phyloP scores from a whole-genome alignment of 345 rosid genomes.

The Syzygium grande region DNA sequence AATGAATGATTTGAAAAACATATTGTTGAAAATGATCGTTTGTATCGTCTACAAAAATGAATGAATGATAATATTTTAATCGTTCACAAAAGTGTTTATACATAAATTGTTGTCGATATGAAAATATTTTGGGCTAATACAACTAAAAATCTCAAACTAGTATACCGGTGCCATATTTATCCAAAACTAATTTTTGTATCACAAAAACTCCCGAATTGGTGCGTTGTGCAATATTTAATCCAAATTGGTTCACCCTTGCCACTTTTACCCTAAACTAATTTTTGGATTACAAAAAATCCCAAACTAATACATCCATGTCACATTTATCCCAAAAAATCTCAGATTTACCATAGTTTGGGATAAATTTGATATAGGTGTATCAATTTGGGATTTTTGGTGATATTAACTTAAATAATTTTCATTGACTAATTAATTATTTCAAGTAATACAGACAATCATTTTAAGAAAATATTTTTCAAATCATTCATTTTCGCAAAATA shows the following conservation, averaged over 20 bases:
- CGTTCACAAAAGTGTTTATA: background rate
- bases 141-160: background rate
- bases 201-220: background rate
- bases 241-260: background rate
- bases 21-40: background rate
- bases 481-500: background rate
- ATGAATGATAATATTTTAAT: background rate
- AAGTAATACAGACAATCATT: background rate
- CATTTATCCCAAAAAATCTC: background rate
- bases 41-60: background rate
- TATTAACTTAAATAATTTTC: background rate
- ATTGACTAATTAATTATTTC: background rate
- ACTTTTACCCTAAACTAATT: background rate
- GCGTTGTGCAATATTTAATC: background rate
- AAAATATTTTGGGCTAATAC: background rate
- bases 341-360: background rate
- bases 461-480: background rate
- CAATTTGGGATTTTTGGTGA: background rate
- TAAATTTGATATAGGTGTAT: background rate
- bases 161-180: background rate
- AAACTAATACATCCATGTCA: background rate
- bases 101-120: background rate
- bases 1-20: background rate
- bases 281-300: background rate
- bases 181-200: background rate